Evolutionary conservation across 176 grass and related monocot genomes (phyloP), one percentile per base, ranked within the genome.

Genomic region (Cenchrus fungigraminus): DNA sequence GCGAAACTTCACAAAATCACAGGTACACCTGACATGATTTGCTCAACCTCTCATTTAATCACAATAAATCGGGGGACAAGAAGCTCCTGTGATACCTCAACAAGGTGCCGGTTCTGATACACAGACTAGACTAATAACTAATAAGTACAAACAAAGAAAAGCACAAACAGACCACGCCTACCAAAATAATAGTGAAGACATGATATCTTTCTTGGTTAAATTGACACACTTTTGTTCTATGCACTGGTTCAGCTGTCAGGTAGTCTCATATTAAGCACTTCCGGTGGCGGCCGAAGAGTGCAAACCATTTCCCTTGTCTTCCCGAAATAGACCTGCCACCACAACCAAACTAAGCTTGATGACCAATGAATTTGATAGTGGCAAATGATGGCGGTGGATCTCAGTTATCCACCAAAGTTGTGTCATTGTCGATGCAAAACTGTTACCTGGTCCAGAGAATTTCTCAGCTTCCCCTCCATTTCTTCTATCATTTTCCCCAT

Each of bases 401-500:
- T 58, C 61, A 25, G 17, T 6, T 10, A 58, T 71, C 42, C 42
- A 6, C 1, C 9, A 31, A 77, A 58, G 3, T 11, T 31, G 44
- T 31, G 44, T 46, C 22, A 29, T 61, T 32, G 9, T 20, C 37
- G 7, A 52, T 66, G 47, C 7, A 15, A 68, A 87, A 63, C 10
- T 58, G 61, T 79, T 89, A 97, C 97, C 88, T 96, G 97, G 76
- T 97, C 97, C 50, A 99, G 68, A 53, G 94, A 97, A 87, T 97
- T 96, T 73, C 97, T 97, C 64, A 99, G 88, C 82, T 99, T 99
- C 62, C 92, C 91, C 66, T 99, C 97, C 94, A 99, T 99, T 83
- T 99, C 97, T 84, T 99, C 97, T 66, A 99, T 99, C 94, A 99
- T 97, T 89, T 87, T 99, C 71, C 97, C 97, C 94, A 99, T 99